Conservation (phyloP, 2,329 filamentous ascomycete species). For the Decorospora gaudefroyi region DNA sequence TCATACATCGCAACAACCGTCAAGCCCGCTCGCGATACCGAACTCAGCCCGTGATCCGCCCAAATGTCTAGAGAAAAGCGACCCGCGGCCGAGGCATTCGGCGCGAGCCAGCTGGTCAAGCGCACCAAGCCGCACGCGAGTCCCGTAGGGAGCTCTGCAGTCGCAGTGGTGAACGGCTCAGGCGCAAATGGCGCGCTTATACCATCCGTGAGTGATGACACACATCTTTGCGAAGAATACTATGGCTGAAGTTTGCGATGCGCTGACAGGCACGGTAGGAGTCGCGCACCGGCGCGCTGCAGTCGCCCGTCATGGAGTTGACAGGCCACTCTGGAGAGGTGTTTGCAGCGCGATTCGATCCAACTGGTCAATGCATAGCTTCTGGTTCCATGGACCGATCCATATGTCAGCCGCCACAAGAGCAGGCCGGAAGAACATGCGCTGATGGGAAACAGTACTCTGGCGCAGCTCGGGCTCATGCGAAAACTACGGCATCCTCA, state of each 20-base stretch:
- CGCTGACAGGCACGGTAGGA: slow-evolving; percentile 59
- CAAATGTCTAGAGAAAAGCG: slow-evolving; percentile 90
- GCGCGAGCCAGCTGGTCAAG: slow-evolving; percentile 82
- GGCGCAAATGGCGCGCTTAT: slow-evolving; percentile 66
- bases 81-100: slow-evolving; percentile 82
- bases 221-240: slow-evolving; percentile 42
- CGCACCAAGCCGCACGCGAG: slow-evolving; percentile 74
- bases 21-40: slow-evolving; percentile 1
- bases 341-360: slow-evolving; percentile 88
- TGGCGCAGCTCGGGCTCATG: slow-evolving; percentile 93
- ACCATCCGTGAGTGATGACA: slow-evolving; percentile 64
- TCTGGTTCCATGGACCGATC: slow-evolving; percentile 94
- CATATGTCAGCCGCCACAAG: slow-evolving; percentile 65
- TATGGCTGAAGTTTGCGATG: slow-evolving; percentile 37
- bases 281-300: slow-evolving; percentile 77
- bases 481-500: slow-evolving; percentile 89
- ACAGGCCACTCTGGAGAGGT: slow-evolving; percentile 79
- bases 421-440: slow-evolving; percentile 14
- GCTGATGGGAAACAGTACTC: slow-evolving; percentile 65
- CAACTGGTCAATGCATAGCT: slow-evolving; percentile 83
- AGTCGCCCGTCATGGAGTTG: slow-evolving; percentile 93
- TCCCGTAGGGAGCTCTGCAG: slow-evolving; percentile 57
- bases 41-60: slow-evolving; percentile 4
- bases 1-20: slow-evolving; percentile 9
- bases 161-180: slow-evolving; percentile 62